phyloP scores from a whole-genome alignment of 2,329 filamentous ascomycete species.

The Penicillium italicum region DNA sequence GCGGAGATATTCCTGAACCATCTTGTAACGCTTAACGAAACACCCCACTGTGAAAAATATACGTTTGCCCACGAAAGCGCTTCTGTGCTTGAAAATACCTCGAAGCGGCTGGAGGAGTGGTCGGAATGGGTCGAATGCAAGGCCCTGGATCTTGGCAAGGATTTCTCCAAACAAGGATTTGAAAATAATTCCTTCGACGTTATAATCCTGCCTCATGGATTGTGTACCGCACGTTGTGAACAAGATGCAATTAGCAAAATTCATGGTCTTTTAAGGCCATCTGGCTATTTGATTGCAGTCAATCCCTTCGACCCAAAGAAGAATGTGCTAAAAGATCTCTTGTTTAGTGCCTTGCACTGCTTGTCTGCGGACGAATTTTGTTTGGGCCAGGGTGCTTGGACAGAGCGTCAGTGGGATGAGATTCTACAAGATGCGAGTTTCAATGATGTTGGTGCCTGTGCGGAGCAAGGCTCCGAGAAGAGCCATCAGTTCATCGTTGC shows the following conservation, averaged over 20 bases:
- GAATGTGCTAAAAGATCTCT: conserved; percentile 6
- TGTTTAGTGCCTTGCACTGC: conserved; percentile 10
- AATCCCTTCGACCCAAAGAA: conserved; percentile 4
- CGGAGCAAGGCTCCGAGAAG: not conserved
- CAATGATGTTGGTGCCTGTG: not conserved
- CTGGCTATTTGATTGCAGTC: conserved; percentile 18
- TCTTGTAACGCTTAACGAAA: not conserved
- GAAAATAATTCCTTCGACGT: conserved; percentile 13
- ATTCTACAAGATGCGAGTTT: conserved; percentile 3
- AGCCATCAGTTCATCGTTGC: conserved; percentile 6
- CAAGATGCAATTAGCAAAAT: conserved; percentile 12
- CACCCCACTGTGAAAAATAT: conserved; percentile 15
- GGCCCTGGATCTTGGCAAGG: conserved; percentile 8
- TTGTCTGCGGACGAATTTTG: not conserved
- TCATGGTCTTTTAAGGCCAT: conserved; percentile 13
- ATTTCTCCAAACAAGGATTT: conserved; percentile 4
- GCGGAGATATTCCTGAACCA: conserved; percentile 9
- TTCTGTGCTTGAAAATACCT: not conserved
- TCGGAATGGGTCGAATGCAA: conserved; percentile 6
- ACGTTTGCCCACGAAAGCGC: conserved; percentile 10
- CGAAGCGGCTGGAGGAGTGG: conserved; percentile 8
- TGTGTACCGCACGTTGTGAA: conserved; percentile 11
- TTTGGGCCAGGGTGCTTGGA: not conserved
- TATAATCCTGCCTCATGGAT: conserved; percentile 15
- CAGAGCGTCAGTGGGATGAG: not conserved